Percentiles rank a stretch among this genome's conserved stretches.
phyloP scores from a whole-genome alignment of 495 filamentous ascomycete species.

The Penicillium angulare region DNA sequence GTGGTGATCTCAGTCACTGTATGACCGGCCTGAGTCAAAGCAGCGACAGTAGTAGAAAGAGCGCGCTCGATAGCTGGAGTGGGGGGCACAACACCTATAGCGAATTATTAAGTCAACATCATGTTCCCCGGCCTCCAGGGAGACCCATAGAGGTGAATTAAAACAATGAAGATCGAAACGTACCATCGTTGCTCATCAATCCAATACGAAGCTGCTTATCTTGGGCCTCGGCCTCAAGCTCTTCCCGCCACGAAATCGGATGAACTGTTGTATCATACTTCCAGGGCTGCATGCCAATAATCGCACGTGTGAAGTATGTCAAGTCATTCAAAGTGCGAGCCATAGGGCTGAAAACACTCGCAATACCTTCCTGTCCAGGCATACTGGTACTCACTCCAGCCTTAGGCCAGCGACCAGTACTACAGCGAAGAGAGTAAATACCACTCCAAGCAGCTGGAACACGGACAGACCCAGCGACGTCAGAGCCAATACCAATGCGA shows the following conservation, averaged over 20 bases:
- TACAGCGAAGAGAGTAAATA: constrained; percentile 86
- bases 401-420: constrained; percentile 95
- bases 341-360: constrained; percentile 92
- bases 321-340: constrained; percentile 82
- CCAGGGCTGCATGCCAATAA: constrained; percentile 88
- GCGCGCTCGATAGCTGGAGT: constrained; percentile 82
- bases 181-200: constrained; percentile 74
- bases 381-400: constrained; percentile 82
- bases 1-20: constrained; percentile 70
- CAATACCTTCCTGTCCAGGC: constrained; percentile 90
- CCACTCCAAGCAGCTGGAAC: constrained; percentile 88
- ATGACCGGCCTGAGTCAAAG: constrained; percentile 69
- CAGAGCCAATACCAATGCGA: constrained; percentile 91
- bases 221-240: constrained; percentile 56
- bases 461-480: constrained; percentile 90
- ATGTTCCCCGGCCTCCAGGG: too few species aligned
- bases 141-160: too few species aligned
- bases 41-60: constrained; percentile 64
- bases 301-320: constrained; percentile 75
- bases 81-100: constrained; percentile 71
- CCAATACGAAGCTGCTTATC: constrained; percentile 69
- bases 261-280: constrained; percentile 84
- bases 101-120: too few species aligned
- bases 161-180: constrained; percentile 4
- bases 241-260: constrained; percentile 74